phyloP scores from a whole-genome alignment of 306 rosid species.

The Gleditsia sinensis region DNA sequence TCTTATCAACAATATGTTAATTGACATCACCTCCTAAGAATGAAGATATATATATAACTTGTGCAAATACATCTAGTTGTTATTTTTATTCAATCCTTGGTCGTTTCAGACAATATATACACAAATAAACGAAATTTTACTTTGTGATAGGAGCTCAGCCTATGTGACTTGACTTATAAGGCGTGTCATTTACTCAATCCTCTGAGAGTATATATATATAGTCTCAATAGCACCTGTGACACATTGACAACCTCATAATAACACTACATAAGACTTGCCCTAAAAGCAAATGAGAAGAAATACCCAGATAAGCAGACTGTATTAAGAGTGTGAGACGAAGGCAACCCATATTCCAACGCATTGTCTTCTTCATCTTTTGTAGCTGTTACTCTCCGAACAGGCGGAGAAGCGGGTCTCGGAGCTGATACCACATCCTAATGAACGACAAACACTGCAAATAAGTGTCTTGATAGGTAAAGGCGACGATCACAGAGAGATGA shows the following conservation, averaged over 20 bases:
- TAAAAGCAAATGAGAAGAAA: constrained; percentile 28
- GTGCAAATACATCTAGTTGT: constrained; percentile 8
- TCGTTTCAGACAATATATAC: constrained; percentile 17
- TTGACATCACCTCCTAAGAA: not conserved
- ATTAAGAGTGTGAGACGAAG: constrained; percentile 96
- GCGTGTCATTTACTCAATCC: constrained; percentile 30
- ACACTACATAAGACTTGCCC: not conserved
- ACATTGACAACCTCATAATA: constrained; percentile 2
- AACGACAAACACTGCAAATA: constrained; percentile 23
- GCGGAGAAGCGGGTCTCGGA: constrained; percentile 92
- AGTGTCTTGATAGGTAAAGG: not conserved
- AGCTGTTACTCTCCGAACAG: constrained; percentile 80
- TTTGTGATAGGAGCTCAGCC: not conserved
- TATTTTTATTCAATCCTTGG: constrained; percentile 7
- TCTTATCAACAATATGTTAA: constrained; percentile 16
- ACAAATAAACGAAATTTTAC: not conserved
- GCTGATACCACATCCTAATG: constrained; percentile 89
- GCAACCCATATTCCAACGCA: constrained; percentile 93
- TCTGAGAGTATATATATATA: constrained; percentile 6
- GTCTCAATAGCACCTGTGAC: constrained; percentile 20
- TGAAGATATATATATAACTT: not conserved
- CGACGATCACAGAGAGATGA: not conserved
- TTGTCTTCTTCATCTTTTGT: constrained; percentile 94
- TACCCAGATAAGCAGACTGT: constrained; percentile 98
- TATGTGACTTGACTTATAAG: constrained; percentile 13